Evolutionary conservation across 2,329 filamentous ascomycete genomes (phyloP).

Genomic region (Hymenoscyphus fructigenus): DNA sequence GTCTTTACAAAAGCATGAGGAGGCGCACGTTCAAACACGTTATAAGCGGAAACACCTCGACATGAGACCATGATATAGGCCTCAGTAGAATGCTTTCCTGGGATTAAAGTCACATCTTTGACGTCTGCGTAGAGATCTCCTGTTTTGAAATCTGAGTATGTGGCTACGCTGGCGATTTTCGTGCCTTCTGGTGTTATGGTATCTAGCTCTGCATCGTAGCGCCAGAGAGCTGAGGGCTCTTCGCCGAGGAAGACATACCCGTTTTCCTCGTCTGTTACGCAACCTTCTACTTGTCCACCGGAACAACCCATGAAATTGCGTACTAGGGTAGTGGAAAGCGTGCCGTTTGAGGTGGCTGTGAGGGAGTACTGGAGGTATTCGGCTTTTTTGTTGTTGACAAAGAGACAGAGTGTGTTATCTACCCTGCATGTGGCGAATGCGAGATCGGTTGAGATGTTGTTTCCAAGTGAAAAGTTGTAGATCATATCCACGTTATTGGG

Average conservation of each 20-base stretch:
- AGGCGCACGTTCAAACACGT: constrained; percentile 1
- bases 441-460: neutral
- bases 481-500: constrained; percentile 6
- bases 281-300: constrained; percentile 3
- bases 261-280: constrained; percentile 1
- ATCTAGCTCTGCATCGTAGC: constrained; percentile 3
- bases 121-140: constrained; percentile 5
- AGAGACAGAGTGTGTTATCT: constrained; percentile 2
- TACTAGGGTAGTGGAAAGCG: neutral
- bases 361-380: constrained; percentile 4
- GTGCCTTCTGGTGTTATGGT: neutral
- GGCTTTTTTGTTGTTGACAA: constrained; percentile 1
- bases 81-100: neutral
- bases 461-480: neutral
- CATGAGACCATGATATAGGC: neutral
- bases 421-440: neutral
- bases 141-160: constrained; percentile 1
- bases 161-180: neutral
- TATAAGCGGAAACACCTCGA: constrained; percentile 1
- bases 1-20: constrained; percentile 5
- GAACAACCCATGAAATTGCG: neutral
- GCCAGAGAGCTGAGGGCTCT: constrained; percentile 3
- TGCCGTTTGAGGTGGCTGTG: neutral
- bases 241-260: neutral
- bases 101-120: neutral